Base-by-base conservation (phyloP, 208 protist genomes). In the Trypanosoma avium region DNA sequence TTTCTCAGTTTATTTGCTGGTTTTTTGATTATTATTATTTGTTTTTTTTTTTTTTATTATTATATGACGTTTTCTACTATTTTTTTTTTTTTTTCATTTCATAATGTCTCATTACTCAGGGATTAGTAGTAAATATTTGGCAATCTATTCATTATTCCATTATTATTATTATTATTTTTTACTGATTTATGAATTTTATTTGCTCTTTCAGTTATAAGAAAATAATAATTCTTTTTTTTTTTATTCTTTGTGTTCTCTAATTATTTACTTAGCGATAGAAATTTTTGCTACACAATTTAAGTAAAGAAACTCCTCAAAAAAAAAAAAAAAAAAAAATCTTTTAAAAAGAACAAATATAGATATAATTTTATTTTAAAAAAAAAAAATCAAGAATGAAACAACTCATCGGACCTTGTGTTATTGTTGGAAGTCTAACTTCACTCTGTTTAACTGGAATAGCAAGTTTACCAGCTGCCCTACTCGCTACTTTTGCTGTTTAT, bases 401-500 rank as follows among this genome's bases (percentile, higher is more conserved):
- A 22, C 40, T 63, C 3, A 15, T 73, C 30, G 67, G 67, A 15
- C 58, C 58, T 8, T 63, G 30, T 17, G 22, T 52, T 38, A 13
- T 73, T 17, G 4, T 38, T 19, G 38, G 2, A 1, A 22, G 32
- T 8, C 17, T 58, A 19, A 33, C n/a, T 33, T 54, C 30, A 8
- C 52, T 73, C 21, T 67, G 52, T 24, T 17, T 26, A 7, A 15
- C 35, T 15, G 40, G 42, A 29, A 17, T 48, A 9, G 24, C 24
- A 36, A 46, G 58, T 42, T 0, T 63, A 24, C 27, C 26, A 19
- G 54, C 29, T 24, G 36, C 43, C 19, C 0, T 56, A 6, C 9
- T 12, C 2, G 26, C 30, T 17, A 40, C 73, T 4, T 73, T 81
- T 29, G 24, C 65, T 7, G 0, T 88, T 22, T 90, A 85, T 67